These are phyloP conservation scores for Artemisia tridentata DNA, from an alignment of 129 eudicot species.

Conservation along the genomic window DNA sequence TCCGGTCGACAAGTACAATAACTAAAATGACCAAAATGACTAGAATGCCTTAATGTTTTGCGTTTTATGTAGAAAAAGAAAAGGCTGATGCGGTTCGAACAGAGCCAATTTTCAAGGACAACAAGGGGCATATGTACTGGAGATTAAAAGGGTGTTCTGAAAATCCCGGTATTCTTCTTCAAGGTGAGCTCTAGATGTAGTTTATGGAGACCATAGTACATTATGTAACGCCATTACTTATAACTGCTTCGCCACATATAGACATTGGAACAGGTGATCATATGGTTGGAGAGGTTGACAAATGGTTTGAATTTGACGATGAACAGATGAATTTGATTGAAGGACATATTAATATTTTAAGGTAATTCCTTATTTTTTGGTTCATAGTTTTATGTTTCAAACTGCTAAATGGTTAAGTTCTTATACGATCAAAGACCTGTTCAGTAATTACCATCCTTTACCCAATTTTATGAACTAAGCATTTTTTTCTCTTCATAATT, in stretches of 20 bases:
- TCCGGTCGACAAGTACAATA: no score
- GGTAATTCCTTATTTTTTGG: slow-evolving; percentile 31
- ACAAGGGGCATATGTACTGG: slow-evolving; percentile 63
- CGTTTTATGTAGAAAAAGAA: slow-evolving; percentile 37
- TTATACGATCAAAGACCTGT: neutral
- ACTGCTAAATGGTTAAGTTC: neutral
- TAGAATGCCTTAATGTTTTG: neutral
- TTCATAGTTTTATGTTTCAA: neutral
- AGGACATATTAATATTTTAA: slow-evolving; percentile 35
- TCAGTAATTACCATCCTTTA: neutral
- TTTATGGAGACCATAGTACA: slow-evolving; percentile 3
- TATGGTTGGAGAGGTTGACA: slow-evolving; percentile 38
- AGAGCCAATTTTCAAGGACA: slow-evolving; percentile 45
- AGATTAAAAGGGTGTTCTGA: slow-evolving; percentile 49
- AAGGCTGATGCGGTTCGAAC: slow-evolving; percentile 56
- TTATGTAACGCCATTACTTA: neutral
- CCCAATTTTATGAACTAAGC: neutral
- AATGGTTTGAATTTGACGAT: slow-evolving; percentile 56
- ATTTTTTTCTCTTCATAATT: neutral
- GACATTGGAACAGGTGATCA: slow-evolving; percentile 56
- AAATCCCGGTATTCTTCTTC: slow-evolving; percentile 49
- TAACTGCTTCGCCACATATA: slow-evolving; percentile 22
- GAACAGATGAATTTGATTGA: slow-evolving; percentile 52
- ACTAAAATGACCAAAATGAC: neutral
- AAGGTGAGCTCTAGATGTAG: slow-evolving; percentile 41